These are phyloP conservation scores for Hanseniaspora thailandica DNA, from an alignment of 805 yeast species.

Conservation along the genomic window DNA sequence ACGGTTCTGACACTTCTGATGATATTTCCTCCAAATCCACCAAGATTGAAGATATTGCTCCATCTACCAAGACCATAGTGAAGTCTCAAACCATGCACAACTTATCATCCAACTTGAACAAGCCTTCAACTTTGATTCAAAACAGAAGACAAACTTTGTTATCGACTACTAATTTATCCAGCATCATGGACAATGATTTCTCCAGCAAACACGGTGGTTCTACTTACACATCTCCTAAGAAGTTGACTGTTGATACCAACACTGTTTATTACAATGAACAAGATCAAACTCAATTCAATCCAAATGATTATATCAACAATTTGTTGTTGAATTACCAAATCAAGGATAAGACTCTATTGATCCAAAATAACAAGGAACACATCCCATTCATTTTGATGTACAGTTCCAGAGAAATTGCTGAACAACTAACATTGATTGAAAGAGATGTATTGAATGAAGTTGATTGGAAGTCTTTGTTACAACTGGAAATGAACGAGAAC, in stretches of 20 bases:
- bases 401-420: conserved; percentile 54
- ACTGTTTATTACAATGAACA: conserved; percentile 27
- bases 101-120: not conserved
- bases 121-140: not conserved
- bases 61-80: conserved; percentile 1
- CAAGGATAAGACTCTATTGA: conserved; percentile 22
- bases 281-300: conserved; percentile 28
- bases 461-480: conserved; percentile 84
- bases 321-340: conserved; percentile 22
- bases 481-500: conserved; percentile 58
- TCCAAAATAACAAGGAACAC: conserved; percentile 40
- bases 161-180: conserved; percentile 19
- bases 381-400: conserved; percentile 71
- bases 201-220: conserved; percentile 19
- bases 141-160: conserved; percentile 19
- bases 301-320: conserved; percentile 22
- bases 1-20: conserved; percentile 18
- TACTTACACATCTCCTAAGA: not conserved
- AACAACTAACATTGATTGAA: conserved; percentile 79
- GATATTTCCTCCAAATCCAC: conserved; percentile 19
- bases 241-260: not conserved
- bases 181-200: conserved; percentile 19
- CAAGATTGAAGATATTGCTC: not conserved
- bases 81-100: conserved; percentile 10
- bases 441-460: conserved; percentile 70